These are phyloP conservation scores for Fusarium udum DNA, from an alignment of 2,329 filamentous ascomycete genomes.

Conservation along the genomic window DNA sequence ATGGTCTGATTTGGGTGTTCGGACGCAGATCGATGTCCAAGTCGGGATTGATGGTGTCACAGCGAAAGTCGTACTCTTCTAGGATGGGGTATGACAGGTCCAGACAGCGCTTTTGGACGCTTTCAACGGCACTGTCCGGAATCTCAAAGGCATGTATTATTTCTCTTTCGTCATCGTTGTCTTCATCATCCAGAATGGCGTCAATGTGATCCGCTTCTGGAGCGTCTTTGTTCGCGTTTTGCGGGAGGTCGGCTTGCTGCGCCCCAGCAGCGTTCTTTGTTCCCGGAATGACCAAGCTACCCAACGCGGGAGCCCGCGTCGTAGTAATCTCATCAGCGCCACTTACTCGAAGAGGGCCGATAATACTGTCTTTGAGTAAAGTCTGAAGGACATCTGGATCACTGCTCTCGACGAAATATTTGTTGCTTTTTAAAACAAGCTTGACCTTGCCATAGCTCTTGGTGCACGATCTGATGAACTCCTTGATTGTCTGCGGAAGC, in stretches of 20 bases:
- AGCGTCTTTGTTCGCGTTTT: slow-evolving; percentile 51
- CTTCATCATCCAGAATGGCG: slow-evolving; percentile 58
- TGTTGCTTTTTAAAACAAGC: slow-evolving; percentile 91
- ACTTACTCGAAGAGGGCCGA: slow-evolving; percentile 81
- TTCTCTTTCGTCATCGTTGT: slow-evolving; percentile 85
- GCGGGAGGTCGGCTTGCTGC: slow-evolving; percentile 74
- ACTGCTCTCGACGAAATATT: slow-evolving; percentile 93
- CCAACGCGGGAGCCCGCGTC: slow-evolving; percentile 81
- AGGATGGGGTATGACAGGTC: slow-evolving; percentile 87
- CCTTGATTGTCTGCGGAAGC: slow-evolving; percentile 78
- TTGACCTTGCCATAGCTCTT: slow-evolving; percentile 95
- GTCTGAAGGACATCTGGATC: slow-evolving; percentile 87
- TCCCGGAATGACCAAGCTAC: slow-evolving; percentile 88
- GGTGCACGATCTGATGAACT: slow-evolving; percentile 82
- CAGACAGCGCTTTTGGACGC: slow-evolving; percentile 88
- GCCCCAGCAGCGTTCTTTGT: slow-evolving; percentile 92
- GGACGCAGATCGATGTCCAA: slow-evolving; percentile 93
- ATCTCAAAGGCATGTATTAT: slow-evolving; percentile 95
- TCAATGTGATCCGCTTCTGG: background rate
- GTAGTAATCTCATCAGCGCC: slow-evolving; percentile 77
- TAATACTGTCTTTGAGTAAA: slow-evolving; percentile 82
- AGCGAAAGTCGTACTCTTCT: slow-evolving; percentile 97
- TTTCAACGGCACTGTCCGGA: slow-evolving; percentile 80
- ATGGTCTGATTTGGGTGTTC: slow-evolving; percentile 87
- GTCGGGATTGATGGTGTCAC: slow-evolving; percentile 87